phyloP scores from a whole-genome alignment of 2,329 filamentous ascomycete genomes.

The Pseudogymnoascus destructans region DNA sequence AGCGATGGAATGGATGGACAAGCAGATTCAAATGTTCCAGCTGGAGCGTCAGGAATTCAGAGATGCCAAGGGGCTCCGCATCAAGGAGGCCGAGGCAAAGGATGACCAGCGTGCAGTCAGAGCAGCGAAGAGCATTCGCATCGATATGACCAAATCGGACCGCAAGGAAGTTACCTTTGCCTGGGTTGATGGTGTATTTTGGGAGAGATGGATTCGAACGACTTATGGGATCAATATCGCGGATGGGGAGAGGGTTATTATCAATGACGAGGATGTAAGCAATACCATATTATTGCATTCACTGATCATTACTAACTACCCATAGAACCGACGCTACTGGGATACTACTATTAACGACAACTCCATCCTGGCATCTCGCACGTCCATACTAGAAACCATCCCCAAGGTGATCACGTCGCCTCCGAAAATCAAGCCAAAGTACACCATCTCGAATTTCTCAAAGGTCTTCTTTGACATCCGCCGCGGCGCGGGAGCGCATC shows the following conservation, averaged over 20 bases:
- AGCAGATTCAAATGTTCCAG: slow-evolving; percentile 82
- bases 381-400: slow-evolving; percentile 29
- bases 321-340: slow-evolving; percentile 85
- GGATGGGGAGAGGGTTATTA: slow-evolving; percentile 82
- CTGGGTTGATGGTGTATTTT: slow-evolving; percentile 94
- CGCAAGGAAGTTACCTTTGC: slow-evolving; percentile 87
- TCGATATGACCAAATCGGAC: slow-evolving; percentile 79
- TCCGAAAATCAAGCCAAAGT: slow-evolving; percentile 59
- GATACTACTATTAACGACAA: slow-evolving; percentile 82
- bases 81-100: slow-evolving; percentile 91
- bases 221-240: slow-evolving; percentile 83
- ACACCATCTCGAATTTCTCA: slow-evolving; percentile 59
- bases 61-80: slow-evolving; percentile 85
- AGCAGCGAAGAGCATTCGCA: slow-evolving; percentile 77
- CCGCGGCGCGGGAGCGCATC: slow-evolving; percentile 44
- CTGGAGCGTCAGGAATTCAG: slow-evolving; percentile 85
- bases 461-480: slow-evolving; percentile 58
- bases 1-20: slow-evolving; percentile 95
- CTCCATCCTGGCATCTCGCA: slow-evolving; percentile 71
- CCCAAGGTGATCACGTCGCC: slow-evolving; percentile 37
- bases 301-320: slow-evolving; percentile 26
- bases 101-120: slow-evolving; percentile 78
- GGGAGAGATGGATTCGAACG: slow-evolving; percentile 92
- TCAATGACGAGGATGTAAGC: slow-evolving; percentile 94
- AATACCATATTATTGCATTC: neutral